A percentile compares a stretch with the other conserved stretches of the same genome.
These are phyloP conservation scores for Boletus rubroflammeus DNA, from an alignment of 768 basidiomycete genomes.

Conservation along the genomic window DNA sequence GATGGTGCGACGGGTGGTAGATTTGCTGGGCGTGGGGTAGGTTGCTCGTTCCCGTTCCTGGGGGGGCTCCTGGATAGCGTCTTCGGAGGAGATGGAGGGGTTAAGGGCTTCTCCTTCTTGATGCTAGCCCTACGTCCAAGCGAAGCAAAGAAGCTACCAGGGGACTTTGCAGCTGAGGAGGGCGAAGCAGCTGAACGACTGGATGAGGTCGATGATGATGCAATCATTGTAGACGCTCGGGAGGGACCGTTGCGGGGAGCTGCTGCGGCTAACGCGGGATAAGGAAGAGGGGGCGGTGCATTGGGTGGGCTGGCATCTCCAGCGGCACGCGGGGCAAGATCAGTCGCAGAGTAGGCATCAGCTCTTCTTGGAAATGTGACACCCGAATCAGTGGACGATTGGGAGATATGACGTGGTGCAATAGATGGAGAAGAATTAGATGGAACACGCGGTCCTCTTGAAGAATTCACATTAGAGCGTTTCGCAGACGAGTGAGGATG, in stretches of 20 bases:
- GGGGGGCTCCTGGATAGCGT: conserved; percentile 38
- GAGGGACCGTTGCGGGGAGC: conserved; percentile 25
- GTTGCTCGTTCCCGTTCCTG: conserved; percentile 22
- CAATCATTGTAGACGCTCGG: conserved; percentile 32
- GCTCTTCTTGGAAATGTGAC: conserved; percentile 74
- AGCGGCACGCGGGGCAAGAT: conserved; percentile 49
- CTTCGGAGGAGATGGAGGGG: conserved; percentile 34
- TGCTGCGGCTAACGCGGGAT: conserved; percentile 59
- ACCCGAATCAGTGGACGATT: conserved; percentile 69
- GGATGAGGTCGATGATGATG: conserved; percentile 46
- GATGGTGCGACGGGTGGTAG: conserved; percentile 40
- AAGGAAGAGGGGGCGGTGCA: conserved; percentile 62
- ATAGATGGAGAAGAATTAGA: conserved; percentile 44
- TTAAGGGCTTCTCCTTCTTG: conserved; percentile 34
- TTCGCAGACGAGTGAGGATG: conserved; percentile 22
- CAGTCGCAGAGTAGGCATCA: conserved; percentile 78
- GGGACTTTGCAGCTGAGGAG: conserved; percentile 38
- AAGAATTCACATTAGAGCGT: conserved; percentile 27
- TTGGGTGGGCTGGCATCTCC: conserved; percentile 52
- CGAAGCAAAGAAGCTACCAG: conserved; percentile 69
- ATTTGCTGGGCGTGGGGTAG: conserved; percentile 30
- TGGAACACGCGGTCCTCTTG: conserved; percentile 26
- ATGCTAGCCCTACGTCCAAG: conserved; percentile 69
- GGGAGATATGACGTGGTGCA: conserved; percentile 65
- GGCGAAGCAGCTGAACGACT: conserved; percentile 44